These are phyloP conservation scores for Proteromonas lacertae DNA, from an alignment of 352 stramenopile genomes.

Conservation along the genomic window DNA sequence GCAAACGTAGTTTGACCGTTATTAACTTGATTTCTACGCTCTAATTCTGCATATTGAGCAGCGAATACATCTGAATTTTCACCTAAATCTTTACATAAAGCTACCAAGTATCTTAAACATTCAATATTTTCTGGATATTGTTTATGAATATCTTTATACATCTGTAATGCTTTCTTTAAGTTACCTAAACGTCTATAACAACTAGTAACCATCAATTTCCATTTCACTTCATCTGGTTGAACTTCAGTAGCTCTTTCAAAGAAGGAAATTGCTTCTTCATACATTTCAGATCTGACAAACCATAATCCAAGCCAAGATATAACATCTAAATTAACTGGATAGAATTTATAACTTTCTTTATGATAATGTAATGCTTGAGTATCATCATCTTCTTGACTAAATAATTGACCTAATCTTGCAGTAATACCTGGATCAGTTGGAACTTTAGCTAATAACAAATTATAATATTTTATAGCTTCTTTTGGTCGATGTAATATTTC, in stretches of 20 bases:
- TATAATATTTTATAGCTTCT: constrained; percentile 58
- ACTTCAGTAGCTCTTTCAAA: constrained; percentile 70
- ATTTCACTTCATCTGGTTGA: constrained; percentile 72
- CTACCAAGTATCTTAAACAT: constrained; percentile 37
- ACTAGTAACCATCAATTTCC: constrained; percentile 71
- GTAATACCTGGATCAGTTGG: constrained; percentile 33
- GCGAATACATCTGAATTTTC: constrained; percentile 59
- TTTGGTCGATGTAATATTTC: constrained; percentile 19
- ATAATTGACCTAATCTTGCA: constrained; percentile 55
- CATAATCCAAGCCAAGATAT: constrained; percentile 77
- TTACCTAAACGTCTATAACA: constrained; percentile 69
- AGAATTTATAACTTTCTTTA: constrained; percentile 63
- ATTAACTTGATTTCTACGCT: constrained; percentile 20
- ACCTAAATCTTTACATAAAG: constrained; percentile 63
- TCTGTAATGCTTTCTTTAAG: constrained; percentile 47
- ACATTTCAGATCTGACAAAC: constrained; percentile 81
- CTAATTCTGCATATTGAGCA: constrained; percentile 47
- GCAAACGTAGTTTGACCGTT: constrained; percentile 5
- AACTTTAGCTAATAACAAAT: constrained; percentile 61
- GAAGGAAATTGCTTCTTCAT: constrained; percentile 75
- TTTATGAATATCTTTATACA: constrained; percentile 70
- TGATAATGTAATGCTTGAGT: constrained; percentile 56
- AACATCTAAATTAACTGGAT: constrained; percentile 71
- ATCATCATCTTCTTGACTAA: constrained; percentile 43
- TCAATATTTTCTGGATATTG: constrained; percentile 67